Evolutionary conservation across 345 rosid genomes (phyloP), one percentile per base, ranked within the genome.

Genomic region (Melaleuca alternifolia): DNA sequence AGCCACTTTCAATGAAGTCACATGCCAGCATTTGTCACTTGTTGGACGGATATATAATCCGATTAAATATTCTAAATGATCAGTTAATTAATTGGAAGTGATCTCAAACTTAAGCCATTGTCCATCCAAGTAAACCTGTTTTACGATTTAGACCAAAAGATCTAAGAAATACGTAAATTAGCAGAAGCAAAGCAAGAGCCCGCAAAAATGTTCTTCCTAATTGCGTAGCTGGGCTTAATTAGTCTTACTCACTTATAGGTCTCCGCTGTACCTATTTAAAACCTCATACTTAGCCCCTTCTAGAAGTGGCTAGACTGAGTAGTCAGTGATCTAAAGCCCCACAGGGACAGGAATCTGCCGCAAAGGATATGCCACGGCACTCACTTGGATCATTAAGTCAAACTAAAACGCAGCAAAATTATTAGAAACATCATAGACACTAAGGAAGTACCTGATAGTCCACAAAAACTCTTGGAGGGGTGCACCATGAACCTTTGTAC

Each of bases 401-500:
- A 50, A 83, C 52, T 16, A 48, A 28, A 37, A 77, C 7, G 33
- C 54, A 71, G 83, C 51, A 51, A 75, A 44, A 10, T 62, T 56
- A 51, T 41, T 62, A 59, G 24, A 84, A 10, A 30, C 81, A 28
- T 79, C 50, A 18, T 75, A 85, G 28, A 82, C 71, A 50, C 33
- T 30, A 5, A 57, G 46, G 81, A 8, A 37, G 52, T 92, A 97
- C 99, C 98, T 96, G 97, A 93, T 97, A 91, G 91, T 97, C 99
- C 87, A 97, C 95, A 89, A 95, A 97, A 82, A 97, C 94, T 92
- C 99, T 91, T 44, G 99, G 99, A 90, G 98, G 98, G 76, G 98
- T 96, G 90, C 99, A 97, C 99, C 99, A 97, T 84, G 92, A 93
- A n/a, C 98, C 98, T 85, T 92, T 96, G 90, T 94, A 91, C 90